A percentile compares a stretch with the other conserved stretches of the same genome.
Evolutionary conservation across 192 early-diverging fungal species (phyloP).

Genomic region (Rhizoclosmatium globosum): DNA sequence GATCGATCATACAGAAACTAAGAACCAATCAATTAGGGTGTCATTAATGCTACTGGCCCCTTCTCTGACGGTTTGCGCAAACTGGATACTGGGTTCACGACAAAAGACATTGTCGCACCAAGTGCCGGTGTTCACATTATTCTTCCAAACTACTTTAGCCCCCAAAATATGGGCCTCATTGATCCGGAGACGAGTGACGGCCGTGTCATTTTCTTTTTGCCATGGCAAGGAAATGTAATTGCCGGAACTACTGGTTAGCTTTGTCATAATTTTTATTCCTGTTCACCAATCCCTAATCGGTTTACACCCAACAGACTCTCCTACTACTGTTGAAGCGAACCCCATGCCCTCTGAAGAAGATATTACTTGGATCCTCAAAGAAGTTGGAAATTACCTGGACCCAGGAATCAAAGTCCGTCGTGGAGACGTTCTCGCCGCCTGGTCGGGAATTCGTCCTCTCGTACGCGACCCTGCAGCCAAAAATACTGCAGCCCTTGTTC

Average conservation of each 20-base stretch:
- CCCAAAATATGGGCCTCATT: constrained; percentile 92
- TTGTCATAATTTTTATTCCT: background rate
- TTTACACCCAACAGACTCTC: constrained; percentile 66
- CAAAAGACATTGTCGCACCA: constrained; percentile 89
- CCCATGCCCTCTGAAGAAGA: constrained; percentile 92
- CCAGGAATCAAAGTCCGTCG: constrained; percentile 92
- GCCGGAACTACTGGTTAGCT: constrained; percentile 85
- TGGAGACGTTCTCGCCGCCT: constrained; percentile 96
- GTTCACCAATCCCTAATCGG: background rate
- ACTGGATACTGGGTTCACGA: constrained; percentile 77
- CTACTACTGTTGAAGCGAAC: constrained; percentile 82
- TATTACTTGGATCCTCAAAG: constrained; percentile 93
- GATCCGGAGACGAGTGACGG: constrained; percentile 95
- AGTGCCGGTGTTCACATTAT: constrained; percentile 94
- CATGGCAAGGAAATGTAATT: constrained; percentile 96
- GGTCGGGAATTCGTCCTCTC: constrained; percentile 96
- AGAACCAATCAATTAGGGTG: constrained; percentile 57
- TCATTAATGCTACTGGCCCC: constrained; percentile 91
- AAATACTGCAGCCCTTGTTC: constrained; percentile 91
- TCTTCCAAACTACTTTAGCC: constrained; percentile 94
- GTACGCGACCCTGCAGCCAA: constrained; percentile 94
- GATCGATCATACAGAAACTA: constrained; percentile 3
- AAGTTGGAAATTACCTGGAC: constrained; percentile 90
- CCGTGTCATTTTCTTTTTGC: constrained; percentile 96
- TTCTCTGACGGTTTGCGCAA: constrained; percentile 89